Percentiles rank a stretch among this genome's conserved stretches.
Conservation (phyloP, 2,329 filamentous ascomycete genomes). For the Arachnomyces sp. region DNA sequence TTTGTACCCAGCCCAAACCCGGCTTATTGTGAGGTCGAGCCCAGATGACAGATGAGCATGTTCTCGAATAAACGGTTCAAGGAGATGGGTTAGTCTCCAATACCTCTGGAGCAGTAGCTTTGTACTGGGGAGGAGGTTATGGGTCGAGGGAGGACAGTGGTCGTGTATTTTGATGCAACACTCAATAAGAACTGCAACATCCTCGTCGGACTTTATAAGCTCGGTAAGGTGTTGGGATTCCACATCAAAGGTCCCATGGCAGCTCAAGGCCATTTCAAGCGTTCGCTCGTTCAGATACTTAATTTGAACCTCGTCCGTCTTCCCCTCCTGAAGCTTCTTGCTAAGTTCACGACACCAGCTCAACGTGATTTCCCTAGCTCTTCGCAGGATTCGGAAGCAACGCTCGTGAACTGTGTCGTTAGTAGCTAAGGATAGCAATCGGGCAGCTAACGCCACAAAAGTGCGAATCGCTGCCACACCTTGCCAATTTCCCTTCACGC, state of each 20-base stretch:
- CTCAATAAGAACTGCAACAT: constrained; percentile 30
- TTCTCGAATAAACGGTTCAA: constrained; percentile 12
- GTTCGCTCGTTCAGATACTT: constrained; percentile 25
- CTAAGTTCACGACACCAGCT: constrained; percentile 35
- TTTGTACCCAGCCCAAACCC: constrained; percentile 22
- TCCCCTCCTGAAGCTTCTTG: constrained; percentile 15
- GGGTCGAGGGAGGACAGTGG: constrained; percentile 8
- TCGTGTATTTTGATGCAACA: constrained; percentile 34
- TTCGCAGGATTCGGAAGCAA: constrained; percentile 26
- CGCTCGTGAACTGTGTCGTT: constrained; percentile 12
- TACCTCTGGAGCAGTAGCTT: constrained; percentile 16
- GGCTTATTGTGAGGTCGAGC: constrained; percentile 18
- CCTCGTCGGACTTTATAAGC: constrained; percentile 18
- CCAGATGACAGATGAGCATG: constrained; percentile 11
- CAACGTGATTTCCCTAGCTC: constrained; percentile 27
- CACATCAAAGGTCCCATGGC: constrained; percentile 40
- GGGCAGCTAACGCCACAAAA: constrained; percentile 35
- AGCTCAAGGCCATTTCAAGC: constrained; percentile 37
- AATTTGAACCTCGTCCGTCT: constrained; percentile 20
- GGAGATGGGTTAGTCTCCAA: constrained; percentile 13
- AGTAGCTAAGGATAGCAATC: constrained; percentile 36
- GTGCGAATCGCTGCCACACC: constrained; percentile 34
- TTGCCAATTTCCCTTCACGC: constrained; percentile 47
- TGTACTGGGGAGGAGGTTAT: constrained; percentile 8
- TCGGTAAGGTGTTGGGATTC: constrained; percentile 24